These are phyloP conservation scores for Anacardium occidentale DNA, from an alignment of 345 rosid species.

Conservation along the genomic window DNA sequence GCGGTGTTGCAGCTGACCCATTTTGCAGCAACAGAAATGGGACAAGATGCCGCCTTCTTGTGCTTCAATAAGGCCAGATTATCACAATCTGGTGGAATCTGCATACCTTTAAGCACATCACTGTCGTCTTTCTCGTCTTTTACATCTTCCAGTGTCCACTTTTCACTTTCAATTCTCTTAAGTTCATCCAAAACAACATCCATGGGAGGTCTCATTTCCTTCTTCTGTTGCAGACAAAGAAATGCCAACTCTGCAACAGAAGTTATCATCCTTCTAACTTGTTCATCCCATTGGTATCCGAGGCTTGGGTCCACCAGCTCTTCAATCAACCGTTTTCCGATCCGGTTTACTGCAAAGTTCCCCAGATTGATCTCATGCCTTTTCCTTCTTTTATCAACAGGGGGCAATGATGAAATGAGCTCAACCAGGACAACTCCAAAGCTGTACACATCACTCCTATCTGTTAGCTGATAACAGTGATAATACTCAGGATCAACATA, in stretches of 20 bases:
- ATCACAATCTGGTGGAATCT: slow-evolving; percentile 33
- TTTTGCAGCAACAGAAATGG: slow-evolving; percentile 49
- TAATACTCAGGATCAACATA: slow-evolving; percentile 70
- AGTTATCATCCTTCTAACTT: slow-evolving; percentile 41
- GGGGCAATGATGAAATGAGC: slow-evolving; percentile 66
- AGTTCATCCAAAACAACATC: slow-evolving; percentile 45
- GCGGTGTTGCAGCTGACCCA: slow-evolving; percentile 52
- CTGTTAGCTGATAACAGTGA: slow-evolving; percentile 57
- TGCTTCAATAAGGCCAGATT: slow-evolving; percentile 35
- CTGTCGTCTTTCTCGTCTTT: slow-evolving; percentile 4
- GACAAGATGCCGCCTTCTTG: slow-evolving; percentile 39
- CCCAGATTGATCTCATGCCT: slow-evolving; percentile 58
- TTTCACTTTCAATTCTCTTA: slow-evolving; percentile 33
- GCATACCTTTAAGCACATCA: slow-evolving; percentile 11
- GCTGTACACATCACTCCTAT: slow-evolving; percentile 71
- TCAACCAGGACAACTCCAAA: slow-evolving; percentile 69
- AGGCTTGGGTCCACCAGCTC: slow-evolving; percentile 56
- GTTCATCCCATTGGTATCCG: slow-evolving; percentile 41
- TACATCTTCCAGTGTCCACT: slow-evolving; percentile 17
- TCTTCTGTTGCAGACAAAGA: slow-evolving; percentile 57
- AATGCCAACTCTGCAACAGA: slow-evolving; percentile 59
- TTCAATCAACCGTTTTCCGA: slow-evolving; percentile 34
- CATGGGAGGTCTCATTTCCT: slow-evolving; percentile 59
- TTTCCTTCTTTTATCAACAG: slow-evolving; percentile 55
- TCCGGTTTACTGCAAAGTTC: slow-evolving; percentile 54